phyloP scores from a whole-genome alignment of 306 rosid genomes.

The Geum urbanum region DNA sequence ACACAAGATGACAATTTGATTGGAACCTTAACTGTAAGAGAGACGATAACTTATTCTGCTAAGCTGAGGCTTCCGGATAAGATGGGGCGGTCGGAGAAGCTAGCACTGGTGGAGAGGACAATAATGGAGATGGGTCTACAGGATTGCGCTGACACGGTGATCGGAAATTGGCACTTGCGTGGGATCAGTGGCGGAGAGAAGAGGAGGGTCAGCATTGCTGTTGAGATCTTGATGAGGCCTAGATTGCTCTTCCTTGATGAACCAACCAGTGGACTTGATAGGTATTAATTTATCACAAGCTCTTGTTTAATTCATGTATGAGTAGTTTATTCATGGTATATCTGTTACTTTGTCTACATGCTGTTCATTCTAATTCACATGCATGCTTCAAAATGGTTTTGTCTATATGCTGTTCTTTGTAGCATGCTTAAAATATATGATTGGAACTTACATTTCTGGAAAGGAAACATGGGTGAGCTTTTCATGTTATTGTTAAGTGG shows the following conservation, averaged over 20 bases:
- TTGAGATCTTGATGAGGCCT: conserved; percentile 90
- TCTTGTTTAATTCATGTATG: neutral
- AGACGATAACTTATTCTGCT: conserved; percentile 87
- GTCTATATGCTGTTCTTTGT: neutral
- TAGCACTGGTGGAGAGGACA: conserved; percentile 77
- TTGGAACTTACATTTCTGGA: neutral
- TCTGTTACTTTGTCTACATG: neutral
- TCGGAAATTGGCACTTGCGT: conserved; percentile 94
- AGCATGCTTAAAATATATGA: neutral
- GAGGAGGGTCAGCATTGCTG: conserved; percentile 91
- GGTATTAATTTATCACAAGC: conserved; percentile 30
- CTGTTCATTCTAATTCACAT: neutral
- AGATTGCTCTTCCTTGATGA: conserved; percentile 91
- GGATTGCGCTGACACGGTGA: conserved; percentile 90
- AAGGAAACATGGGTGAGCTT: neutral
- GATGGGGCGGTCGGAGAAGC: conserved; percentile 69
- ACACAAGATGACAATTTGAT: conserved; percentile 97
- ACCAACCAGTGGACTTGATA: conserved; percentile 96
- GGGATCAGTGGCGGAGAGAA: conserved; percentile 98
- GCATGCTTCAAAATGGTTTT: neutral
- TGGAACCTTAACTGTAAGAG: conserved; percentile 83
- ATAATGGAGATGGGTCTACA: conserved; percentile 91
- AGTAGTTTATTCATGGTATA: neutral
- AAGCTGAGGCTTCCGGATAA: conserved; percentile 66
- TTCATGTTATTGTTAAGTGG: neutral